Conservation (phyloP, 306 rosid species). For the Acacia confusa region DNA sequence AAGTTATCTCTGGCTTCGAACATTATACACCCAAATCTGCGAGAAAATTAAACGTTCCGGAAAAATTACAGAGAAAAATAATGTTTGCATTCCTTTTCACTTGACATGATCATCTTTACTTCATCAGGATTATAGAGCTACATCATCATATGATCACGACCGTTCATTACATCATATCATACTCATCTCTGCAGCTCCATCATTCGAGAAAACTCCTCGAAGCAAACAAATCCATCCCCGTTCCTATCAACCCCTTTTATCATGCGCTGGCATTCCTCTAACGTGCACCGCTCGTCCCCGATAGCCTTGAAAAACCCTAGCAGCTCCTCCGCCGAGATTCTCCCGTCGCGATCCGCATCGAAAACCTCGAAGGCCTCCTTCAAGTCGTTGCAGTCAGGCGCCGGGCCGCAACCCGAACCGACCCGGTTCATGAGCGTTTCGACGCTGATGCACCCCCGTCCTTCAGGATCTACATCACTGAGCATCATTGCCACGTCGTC, state of each 20-base stretch:
- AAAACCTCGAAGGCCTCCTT: conserved; percentile 68
- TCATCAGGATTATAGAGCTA: not conserved
- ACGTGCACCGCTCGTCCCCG: conserved; percentile 84
- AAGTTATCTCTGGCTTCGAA: not conserved
- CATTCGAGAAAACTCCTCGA: conserved; percentile 79
- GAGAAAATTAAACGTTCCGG: not conserved
- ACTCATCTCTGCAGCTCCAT: conserved; percentile 70
- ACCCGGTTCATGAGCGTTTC: conserved; percentile 53
- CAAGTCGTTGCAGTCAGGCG: conserved; percentile 42
- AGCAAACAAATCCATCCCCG: conserved; percentile 90
- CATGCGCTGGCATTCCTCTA: conserved; percentile 92
- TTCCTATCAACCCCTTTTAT: conserved; percentile 66
- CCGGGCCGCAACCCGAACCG: conserved; percentile 39
- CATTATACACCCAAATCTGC: conserved; percentile 11
- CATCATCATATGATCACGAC: conserved; percentile 34
- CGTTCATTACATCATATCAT: conserved; percentile 6
- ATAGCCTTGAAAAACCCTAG: conserved; percentile 56
- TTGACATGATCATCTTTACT: not conserved
- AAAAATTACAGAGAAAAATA: not conserved
- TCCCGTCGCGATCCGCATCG: conserved; percentile 79
- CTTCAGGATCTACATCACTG: conserved; percentile 56
- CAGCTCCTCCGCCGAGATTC: conserved; percentile 86
- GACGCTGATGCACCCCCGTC: conserved; percentile 47
- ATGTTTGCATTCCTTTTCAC: conserved; percentile 12
- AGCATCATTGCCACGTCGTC: conserved; percentile 70